Evolutionary conservation across 116 monocot genomes (phyloP).

Genomic region (Dioscorea cayenensis): DNA sequence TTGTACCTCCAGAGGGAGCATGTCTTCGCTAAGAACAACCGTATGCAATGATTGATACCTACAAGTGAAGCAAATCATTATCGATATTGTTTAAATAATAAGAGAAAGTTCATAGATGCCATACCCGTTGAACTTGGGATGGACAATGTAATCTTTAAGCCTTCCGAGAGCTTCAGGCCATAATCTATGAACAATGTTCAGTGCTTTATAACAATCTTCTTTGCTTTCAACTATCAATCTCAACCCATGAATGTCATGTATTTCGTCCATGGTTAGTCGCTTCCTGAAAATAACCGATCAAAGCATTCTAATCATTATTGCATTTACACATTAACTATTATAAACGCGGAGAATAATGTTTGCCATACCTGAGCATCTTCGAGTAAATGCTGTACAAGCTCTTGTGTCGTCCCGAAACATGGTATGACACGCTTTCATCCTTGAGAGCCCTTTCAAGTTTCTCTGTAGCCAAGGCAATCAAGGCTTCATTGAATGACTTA

Average conservation of each 20-base stretch:
- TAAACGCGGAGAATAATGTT: background rate
- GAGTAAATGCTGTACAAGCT: slow-evolving; percentile 82
- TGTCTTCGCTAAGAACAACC: slow-evolving; percentile 55
- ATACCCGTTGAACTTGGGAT: slow-evolving; percentile 87
- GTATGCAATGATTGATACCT: slow-evolving; percentile 93
- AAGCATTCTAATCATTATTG: background rate
- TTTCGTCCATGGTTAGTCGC: slow-evolving; percentile 65
- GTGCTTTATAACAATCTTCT: slow-evolving; percentile 77
- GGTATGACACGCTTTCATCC: slow-evolving; percentile 53
- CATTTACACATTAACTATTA: background rate
- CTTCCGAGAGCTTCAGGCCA: slow-evolving; percentile 70
- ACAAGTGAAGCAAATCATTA: background rate
- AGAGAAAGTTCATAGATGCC: background rate
- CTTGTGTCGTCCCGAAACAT: slow-evolving; percentile 79
- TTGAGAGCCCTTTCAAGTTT: slow-evolving; percentile 61
- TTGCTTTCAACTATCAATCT: slow-evolving; percentile 76
- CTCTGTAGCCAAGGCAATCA: slow-evolving; percentile 51
- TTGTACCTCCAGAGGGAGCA: slow-evolving; percentile 75
- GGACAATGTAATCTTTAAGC: slow-evolving; percentile 78
- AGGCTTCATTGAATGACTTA: slow-evolving; percentile 53
- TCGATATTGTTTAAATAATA: background rate
- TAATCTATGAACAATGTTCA: slow-evolving; percentile 56
- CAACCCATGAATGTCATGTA: slow-evolving; percentile 90
- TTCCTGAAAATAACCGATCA: slow-evolving; percentile 35
- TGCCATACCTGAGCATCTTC: slow-evolving; percentile 77